Base-by-base conservation (phyloP, 2,329 filamentous ascomycete genomes). In the Davidsoniella virescens region DNA sequence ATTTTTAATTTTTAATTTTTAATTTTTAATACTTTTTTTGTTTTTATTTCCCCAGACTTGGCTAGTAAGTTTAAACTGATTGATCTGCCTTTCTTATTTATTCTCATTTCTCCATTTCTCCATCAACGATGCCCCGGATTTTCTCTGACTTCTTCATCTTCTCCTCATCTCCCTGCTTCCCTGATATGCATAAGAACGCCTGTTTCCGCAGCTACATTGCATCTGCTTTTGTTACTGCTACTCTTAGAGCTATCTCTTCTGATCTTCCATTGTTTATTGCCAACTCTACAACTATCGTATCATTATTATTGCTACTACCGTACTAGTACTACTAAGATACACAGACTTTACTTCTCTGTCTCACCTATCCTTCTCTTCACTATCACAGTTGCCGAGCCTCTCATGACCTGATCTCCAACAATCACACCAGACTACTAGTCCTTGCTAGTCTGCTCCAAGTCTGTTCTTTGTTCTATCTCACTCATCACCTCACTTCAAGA, bases 41-140 rank as follows among this genome's bases (percentile, higher is more conserved):
- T 23, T 23, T 23, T 23, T 23, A 23, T 23, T 47, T 38, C 45
- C 45, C 45, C 45, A 47, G 45, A 23, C 33, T 38, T 47, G 5
- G 3, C 45, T 23, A 23, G 20, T 23, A 1, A 23, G 20, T 23
- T 5, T 23, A 23, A 23, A 23, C 20, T 47, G 16, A 26, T 17
- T 47, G 16, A 33, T 70, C 39, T 41, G 16, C 39, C 41, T 46
- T 46, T 46, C 44, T 46, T 17, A 9, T 23, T 46, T 51, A 6
- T 23, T 46, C 49, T 51, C 26, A 36, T 47, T 37, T 47, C 14
- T 44, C 26, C 36, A 37, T 48, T 44, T 47, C 44, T 47, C 40
- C 44, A 43, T 46, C 25, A 39, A 37, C 23, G 20, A 23, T 33
- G 29, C 45, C 42, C 49, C 33, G 23, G 42, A 20, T 26, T 17